These are phyloP conservation scores for Suillus subaureus DNA, from an alignment of 768 basidiomycete species.

Conservation along the genomic window DNA sequence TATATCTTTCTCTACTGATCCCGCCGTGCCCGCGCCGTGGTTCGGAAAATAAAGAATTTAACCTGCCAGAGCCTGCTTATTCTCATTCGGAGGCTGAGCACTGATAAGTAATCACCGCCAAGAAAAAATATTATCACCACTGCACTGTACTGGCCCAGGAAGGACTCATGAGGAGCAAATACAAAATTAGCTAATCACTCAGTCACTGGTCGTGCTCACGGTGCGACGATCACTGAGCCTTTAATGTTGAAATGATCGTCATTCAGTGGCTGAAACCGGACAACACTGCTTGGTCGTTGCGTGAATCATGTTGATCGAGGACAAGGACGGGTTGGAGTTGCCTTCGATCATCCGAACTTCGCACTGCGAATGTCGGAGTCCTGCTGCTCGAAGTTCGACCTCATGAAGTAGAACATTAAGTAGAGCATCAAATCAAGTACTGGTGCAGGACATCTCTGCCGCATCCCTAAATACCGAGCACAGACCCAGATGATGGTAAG, in stretches of 20 bases:
- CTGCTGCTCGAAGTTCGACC: too few species aligned
- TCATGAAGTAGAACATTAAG: too few species aligned
- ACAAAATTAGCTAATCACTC: background rate
- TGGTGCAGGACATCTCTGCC: too few species aligned
- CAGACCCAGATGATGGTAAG: too few species aligned
- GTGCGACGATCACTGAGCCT: background rate
- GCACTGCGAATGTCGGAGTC: too few species aligned
- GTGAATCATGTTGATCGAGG: background rate
- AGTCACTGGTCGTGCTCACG: background rate
- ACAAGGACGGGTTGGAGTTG: background rate
- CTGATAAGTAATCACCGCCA: background rate
- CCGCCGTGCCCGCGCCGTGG: background rate
- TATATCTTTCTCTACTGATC: background rate
- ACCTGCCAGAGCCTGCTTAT: background rate
- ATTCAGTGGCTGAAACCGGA: background rate
- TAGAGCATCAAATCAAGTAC: too few species aligned
- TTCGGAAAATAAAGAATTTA: background rate
- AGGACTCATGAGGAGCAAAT: background rate
- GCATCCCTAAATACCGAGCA: too few species aligned
- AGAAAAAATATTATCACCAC: background rate
- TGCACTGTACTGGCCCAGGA: background rate
- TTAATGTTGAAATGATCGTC: background rate
- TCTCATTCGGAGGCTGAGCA: background rate
- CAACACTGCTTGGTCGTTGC: background rate
- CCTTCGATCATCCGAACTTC: background rate